Percentiles rank a stretch among this genome's conserved stretches.
phyloP scores from a whole-genome alignment of 1,284 basidiomycete genomes.

The Tilletia setariae region DNA sequence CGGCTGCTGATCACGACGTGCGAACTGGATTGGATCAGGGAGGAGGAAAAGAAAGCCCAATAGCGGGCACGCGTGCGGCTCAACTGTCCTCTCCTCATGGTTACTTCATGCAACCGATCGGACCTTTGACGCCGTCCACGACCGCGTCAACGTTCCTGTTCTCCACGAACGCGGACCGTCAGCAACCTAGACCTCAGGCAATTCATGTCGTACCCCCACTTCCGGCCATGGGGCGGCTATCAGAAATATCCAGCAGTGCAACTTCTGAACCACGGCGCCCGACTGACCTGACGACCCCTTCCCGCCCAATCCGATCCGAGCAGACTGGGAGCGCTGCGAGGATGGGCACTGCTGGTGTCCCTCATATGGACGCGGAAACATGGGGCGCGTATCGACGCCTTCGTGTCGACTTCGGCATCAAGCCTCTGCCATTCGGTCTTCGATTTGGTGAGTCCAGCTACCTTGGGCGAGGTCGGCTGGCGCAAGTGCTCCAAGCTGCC shows the following conservation, averaged over 20 bases:
- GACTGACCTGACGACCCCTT: no score
- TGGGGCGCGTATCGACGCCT: constrained; percentile 27
- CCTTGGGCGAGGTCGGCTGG: constrained; percentile 29
- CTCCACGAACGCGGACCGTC: no score
- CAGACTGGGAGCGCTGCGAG: no score
- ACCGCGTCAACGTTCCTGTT: not conserved
- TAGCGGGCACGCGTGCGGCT: not conserved
- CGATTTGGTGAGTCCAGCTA: constrained; percentile 21
- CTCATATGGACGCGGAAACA: constrained; percentile 22
- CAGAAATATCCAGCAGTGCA: not conserved
- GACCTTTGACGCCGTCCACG: constrained; percentile 4
- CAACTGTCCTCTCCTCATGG: not conserved
- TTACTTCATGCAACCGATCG: not conserved
- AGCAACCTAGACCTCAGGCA: not conserved
- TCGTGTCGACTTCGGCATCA: constrained; percentile 43
- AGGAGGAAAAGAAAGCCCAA: not conserved
- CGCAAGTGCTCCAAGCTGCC: constrained; percentile 25
- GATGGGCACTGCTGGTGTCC: not conserved
- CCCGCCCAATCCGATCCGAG: no score
- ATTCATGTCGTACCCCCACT: not conserved
- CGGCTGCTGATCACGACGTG: not conserved
- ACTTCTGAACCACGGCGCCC: no score
- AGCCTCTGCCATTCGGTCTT: constrained; percentile 26
- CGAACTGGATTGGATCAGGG: not conserved
- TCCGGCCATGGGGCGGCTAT: not conserved